Evolutionary conservation across 2,329 filamentous ascomycete genomes (phyloP).

Genomic region (Xylaria sp.): DNA sequence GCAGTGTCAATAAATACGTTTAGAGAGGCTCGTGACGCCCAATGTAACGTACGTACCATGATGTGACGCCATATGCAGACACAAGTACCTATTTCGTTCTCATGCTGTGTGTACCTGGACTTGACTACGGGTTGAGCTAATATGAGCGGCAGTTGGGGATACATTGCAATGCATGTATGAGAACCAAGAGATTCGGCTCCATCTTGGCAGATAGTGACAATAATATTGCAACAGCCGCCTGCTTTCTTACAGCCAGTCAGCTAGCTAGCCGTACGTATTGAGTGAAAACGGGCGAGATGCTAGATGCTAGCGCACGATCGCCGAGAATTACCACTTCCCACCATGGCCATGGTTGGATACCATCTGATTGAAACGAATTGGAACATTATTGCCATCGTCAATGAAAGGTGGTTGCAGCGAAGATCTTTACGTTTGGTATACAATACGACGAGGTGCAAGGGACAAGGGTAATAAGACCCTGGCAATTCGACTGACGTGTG

Average conservation of each 20-base stretch:
- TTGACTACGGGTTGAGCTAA: slow-evolving; percentile 11
- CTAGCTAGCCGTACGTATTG: too few species aligned
- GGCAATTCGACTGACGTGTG: slow-evolving; percentile 6
- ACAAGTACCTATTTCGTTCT: background rate
- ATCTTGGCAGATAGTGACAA: slow-evolving; percentile 24
- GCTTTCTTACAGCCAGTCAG: slow-evolving; percentile 1
- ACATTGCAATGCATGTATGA: background rate
- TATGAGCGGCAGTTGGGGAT: slow-evolving; percentile 17
- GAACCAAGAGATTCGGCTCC: slow-evolving; percentile 13
- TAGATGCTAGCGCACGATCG: slow-evolving; percentile 27
- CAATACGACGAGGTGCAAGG: slow-evolving; percentile 13
- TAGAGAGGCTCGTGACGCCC: background rate
- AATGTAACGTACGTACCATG: background rate
- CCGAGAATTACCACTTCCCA: slow-evolving; percentile 30
- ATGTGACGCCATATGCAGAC: background rate
- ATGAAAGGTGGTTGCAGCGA: slow-evolving; percentile 33
- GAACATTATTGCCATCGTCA: slow-evolving; percentile 17
- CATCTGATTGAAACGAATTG: slow-evolving; percentile 14
- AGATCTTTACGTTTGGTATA: slow-evolving; percentile 40
- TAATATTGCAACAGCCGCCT: background rate
- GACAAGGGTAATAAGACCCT: slow-evolving; percentile 1
- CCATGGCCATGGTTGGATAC: slow-evolving; percentile 25
- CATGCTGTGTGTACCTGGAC: too few species aligned
- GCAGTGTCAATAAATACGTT: background rate
- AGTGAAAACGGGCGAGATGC: slow-evolving; percentile 13